Evolutionary conservation across 805 yeast species (phyloP), one percentile per base, ranked within the genome.

Genomic region (Starmerella bombi): DNA sequence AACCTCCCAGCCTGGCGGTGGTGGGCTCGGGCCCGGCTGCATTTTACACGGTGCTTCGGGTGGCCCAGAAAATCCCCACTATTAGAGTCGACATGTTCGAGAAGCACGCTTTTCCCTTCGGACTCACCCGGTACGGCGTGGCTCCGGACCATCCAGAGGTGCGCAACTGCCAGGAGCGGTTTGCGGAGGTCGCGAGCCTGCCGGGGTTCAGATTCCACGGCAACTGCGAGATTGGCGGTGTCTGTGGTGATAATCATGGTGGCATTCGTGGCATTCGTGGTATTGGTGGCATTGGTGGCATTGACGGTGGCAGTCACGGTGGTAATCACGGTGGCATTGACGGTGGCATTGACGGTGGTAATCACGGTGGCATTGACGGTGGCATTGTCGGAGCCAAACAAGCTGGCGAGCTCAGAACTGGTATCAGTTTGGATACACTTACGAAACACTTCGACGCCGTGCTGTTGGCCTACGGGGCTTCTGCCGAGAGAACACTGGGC

Each of bases 121-220:
- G 99, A 0, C 66, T 91, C 25, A 76, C 86, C 32, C 62, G 99
- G 27, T 86, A 72, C 56, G 99, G 99, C 1, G 97, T 91, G n/a
- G 96, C 98, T 0, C 99, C 99, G 2, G 99, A 91, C 60, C 96
- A 91, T 60, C 94, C 95, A 0, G 97, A 91, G 54, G 97, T 91
- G 25, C 88, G 86, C 48, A 61, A 61, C 44, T 65, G 70, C 65
- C 68, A 77, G 57, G 80, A 80, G 16, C 76, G 85, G 38, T 79
- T 91, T 55, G 36, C 28, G n/a, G 75, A 77, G 40, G 63, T 66
- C 18, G 60, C 59, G 2, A 52, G 62, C 54, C 40, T 49, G 19
- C 57, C 60, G 10, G 51, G 59, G 2, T 74, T 77, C 53, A 57
- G 64, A 29, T 85, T 79, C 53, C 65, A 70, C 39, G 96, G 96